phyloP scores from a whole-genome alignment of 768 basidiomycete genomes.

The Saitozyma podzolica region DNA sequence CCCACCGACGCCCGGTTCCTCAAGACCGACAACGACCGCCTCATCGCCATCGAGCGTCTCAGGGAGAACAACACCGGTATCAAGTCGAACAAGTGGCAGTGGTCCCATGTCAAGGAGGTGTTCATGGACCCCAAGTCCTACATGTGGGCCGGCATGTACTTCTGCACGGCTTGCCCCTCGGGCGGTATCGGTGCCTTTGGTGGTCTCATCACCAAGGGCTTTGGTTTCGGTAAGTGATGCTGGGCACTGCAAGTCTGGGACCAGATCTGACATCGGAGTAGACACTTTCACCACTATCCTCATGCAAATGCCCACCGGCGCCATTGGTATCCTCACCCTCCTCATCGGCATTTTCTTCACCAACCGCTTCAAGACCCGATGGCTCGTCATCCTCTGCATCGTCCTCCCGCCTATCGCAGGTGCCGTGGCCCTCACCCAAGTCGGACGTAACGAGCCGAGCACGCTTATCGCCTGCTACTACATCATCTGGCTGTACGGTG shows the following conservation, averaged over 20 bases:
- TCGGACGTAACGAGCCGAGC: slow-evolving; percentile 29
- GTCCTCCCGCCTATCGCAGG: slow-evolving; percentile 39
- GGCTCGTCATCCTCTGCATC: slow-evolving; percentile 31
- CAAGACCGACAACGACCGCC: slow-evolving; percentile 38
- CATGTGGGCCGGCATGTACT: slow-evolving; percentile 43
- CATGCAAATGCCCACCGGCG: slow-evolving; percentile 48
- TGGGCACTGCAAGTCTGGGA: no score
- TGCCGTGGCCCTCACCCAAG: slow-evolving; percentile 38
- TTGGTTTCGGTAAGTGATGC: no score
- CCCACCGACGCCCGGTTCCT: slow-evolving; percentile 49
- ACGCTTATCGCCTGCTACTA: slow-evolving; percentile 11
- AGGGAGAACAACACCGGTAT: slow-evolving; percentile 50
- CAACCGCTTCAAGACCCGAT: slow-evolving; percentile 45
- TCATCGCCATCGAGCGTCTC: slow-evolving; percentile 49
- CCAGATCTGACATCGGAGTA: no score
- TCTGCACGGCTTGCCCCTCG: slow-evolving; percentile 44
- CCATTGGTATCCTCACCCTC: slow-evolving; percentile 37
- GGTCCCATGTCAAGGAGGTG: slow-evolving; percentile 46
- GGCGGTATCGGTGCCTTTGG: slow-evolving; percentile 48
- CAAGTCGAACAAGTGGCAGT: slow-evolving; percentile 40
- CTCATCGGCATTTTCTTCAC: slow-evolving; percentile 37
- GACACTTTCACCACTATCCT: slow-evolving; percentile 42
- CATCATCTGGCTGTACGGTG: slow-evolving; percentile 24
- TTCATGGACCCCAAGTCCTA: slow-evolving; percentile 45
- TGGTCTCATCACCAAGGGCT: slow-evolving; percentile 42